phyloP scores from a whole-genome alignment of 208 protist genomes.

The Acanthamoeba lenticulata region DNA sequence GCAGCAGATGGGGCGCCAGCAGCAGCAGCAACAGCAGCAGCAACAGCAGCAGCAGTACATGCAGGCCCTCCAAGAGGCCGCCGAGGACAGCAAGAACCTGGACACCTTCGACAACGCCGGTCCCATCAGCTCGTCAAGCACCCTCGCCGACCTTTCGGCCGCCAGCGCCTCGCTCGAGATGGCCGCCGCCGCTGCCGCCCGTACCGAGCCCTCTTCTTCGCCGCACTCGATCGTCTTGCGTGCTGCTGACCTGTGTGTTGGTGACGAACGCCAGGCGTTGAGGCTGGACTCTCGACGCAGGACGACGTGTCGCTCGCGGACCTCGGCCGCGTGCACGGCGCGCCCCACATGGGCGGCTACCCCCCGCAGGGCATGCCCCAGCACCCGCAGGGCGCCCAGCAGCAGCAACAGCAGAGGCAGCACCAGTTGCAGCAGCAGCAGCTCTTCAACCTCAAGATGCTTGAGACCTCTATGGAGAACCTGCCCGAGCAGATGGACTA shows the following conservation, averaged over 20 bases:
- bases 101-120: conserved; percentile 11
- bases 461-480: conserved; percentile 42
- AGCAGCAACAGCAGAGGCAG: conserved; percentile 48
- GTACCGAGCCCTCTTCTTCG: neutral
- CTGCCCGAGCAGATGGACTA: conserved; percentile 5
- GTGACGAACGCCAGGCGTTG: neutral
- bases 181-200: neutral
- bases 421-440: conserved; percentile 34
- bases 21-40: conserved; percentile 17
- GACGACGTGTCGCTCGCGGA: neutral
- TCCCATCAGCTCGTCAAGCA: neutral
- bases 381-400: neutral
- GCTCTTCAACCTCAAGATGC: conserved; percentile 63
- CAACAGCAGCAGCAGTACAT: neutral
- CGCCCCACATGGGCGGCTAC: neutral
- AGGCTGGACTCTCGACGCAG: neutral
- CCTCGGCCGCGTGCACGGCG: neutral
- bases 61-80: neutral
- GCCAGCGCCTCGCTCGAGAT: conserved; percentile 41
- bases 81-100: conserved; percentile 57
- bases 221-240: neutral
- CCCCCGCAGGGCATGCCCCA: neutral
- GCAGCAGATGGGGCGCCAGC: conserved; percentile 11
- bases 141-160: conserved; percentile 32
- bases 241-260: neutral